Evolutionary conservation across 371 early-diverging fungal species (phyloP), one percentile per base, ranked within the genome.

Genomic region (Amoeboaphelidium protococcarum): DNA sequence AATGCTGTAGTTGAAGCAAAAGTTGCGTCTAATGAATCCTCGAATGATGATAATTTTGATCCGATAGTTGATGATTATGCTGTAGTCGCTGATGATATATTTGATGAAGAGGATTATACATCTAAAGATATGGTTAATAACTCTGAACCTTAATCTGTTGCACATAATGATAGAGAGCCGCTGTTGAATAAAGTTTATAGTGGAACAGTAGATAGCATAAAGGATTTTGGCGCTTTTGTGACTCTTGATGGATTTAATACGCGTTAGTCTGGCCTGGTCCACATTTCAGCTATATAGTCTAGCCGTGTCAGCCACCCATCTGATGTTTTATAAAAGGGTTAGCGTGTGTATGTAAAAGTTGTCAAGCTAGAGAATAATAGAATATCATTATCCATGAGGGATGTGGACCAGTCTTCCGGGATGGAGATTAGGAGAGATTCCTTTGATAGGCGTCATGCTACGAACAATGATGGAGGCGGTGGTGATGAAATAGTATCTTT

Each of bases 161-260:
- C 16, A 31, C 10, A 31, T 31, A 16, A 31, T 31, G 85, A 85
- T 52, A 78, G 78, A 13, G 64, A 66, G 3, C 89, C 94, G 1
- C 54, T 86, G 0, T 61, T 85, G 13, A 78, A 85, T 66, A 86
- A 89, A 53, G 84, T 92, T 25, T 92, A 90, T 56, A 55, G 64
- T 23, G 94, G 89, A 13, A 65, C 58, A 25, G 72, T 89, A 13
- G 65, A 73, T 20, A 77, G 72, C 47, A 66, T 83, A 27, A 76
- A 74, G 44, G 87, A 87, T 40, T 90, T 88, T 68, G 91, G 91
- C 26, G 87, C 78, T 0, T 90, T 90, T 65, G 85, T 89, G 1
- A 49, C 65, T 21, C 59, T 92, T 40, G 78, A 88, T 24, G 87
- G 87, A 2, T 61, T 88, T 6, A 62, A 64, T 20, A 50, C 71